phyloP scores from a whole-genome alignment of 805 yeast genomes.

The Geotrichum ghanense region DNA sequence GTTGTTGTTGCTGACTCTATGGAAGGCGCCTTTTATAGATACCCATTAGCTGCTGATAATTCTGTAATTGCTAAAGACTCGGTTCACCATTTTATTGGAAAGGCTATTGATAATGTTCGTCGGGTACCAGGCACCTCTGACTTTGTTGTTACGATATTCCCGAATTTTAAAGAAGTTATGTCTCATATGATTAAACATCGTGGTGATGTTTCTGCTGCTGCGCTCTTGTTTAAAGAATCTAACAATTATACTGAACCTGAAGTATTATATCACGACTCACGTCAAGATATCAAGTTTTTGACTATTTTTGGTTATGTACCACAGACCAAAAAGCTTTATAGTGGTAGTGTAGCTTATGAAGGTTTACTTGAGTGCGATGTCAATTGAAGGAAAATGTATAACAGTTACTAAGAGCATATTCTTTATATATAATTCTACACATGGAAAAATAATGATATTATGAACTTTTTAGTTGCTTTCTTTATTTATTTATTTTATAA shows the following conservation, averaged over 20 bases:
- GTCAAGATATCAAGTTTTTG: background rate
- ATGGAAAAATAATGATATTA: no score
- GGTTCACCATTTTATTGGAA: background rate
- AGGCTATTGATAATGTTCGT: background rate
- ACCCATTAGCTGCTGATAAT: background rate
- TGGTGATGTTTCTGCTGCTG: background rate
- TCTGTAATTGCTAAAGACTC: background rate
- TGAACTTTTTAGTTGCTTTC: no score
- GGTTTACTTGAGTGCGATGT: background rate
- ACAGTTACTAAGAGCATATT: no score
- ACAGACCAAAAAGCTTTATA: background rate
- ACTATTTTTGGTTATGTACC: background rate
- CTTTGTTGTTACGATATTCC: background rate
- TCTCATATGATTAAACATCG: background rate
- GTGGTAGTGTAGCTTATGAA: background rate
- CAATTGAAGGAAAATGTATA: no score
- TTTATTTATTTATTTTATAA: no score
- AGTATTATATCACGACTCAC: background rate
- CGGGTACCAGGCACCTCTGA: background rate
- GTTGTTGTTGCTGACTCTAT: background rate
- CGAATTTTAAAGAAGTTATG: background rate
- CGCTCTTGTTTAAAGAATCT: background rate
- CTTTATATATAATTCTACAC: no score
- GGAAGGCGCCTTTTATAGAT: background rate
- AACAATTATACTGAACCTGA: background rate